Evolutionary conservation across 2,329 filamentous ascomycete species (phyloP), one percentile per base, ranked within the genome.

Genomic region (Lachnellula subtilissima): DNA sequence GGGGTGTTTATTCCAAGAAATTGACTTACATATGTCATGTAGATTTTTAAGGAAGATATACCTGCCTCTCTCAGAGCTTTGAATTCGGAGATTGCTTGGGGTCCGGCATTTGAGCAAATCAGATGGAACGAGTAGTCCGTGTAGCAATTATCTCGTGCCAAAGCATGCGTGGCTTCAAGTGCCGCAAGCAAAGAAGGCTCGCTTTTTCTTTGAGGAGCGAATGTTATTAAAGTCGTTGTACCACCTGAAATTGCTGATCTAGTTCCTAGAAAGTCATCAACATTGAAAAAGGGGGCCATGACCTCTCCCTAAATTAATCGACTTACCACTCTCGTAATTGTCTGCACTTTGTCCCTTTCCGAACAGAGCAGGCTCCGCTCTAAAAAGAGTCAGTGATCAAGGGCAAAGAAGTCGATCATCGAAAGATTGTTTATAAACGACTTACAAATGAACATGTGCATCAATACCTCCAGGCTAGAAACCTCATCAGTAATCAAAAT

Each of bases 71-170:
- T 23, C 55, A 68, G 60, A 19, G 64, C 58, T 9, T 62, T 55
- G 37, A 68, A 68, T 50, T 68, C 65, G 55, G 51, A 76, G 55
- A 61, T 74, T 65, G 54, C 68, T 55, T 53, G 65, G 40, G 48
- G 72, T 64, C 25, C 74, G 66, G 60, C 66, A 42, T 75, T 75
- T 5, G 74, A 74, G 43, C 76, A 69, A 49, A 77, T 75, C 43
- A 76, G 68, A 59, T 78, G 76, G 60, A 77, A 77, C 2, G 72
- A 75, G 64, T 79, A 80, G 64, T 79, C 77, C 19, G 69, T 72
- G 58, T 78, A 79, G 64, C 75, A 77, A 17, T 74, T 74, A 32
- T 71, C 69, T 17, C 67, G 65, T 25, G 77, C 76, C 54, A 71
- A 70, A 23, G 65, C 67, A 40, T 77, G 75, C 0, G 75, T 76